phyloP scores from a whole-genome alignment of 2,329 filamentous ascomycete species.

The Claviceps maximensis region DNA sequence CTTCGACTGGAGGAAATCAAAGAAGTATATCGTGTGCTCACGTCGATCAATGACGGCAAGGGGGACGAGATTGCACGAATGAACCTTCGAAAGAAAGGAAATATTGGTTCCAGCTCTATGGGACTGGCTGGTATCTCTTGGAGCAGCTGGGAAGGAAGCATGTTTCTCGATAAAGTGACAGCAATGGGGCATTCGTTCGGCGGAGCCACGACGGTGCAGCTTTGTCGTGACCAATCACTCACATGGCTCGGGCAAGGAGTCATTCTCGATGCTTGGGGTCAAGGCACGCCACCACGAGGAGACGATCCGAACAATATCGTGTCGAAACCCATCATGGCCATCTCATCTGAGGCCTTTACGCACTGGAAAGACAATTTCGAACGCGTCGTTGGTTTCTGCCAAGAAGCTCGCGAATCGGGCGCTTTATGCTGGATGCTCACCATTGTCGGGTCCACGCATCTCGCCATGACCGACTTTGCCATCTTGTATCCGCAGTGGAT shows the following conservation, averaged over 20 bases:
- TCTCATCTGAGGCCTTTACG: constrained; percentile 58
- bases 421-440: constrained; percentile 37
- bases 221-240: constrained; percentile 40
- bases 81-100: constrained; percentile 45
- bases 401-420: constrained; percentile 37
- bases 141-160: constrained; percentile 40
- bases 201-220: constrained; percentile 48
- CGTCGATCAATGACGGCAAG: constrained; percentile 39
- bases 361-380: constrained; percentile 54
- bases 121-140: constrained; percentile 44
- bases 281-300: constrained; percentile 30
- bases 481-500: constrained; percentile 48
- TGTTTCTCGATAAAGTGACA: constrained; percentile 44
- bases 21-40: constrained; percentile 44
- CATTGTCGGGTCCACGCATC: constrained; percentile 47
- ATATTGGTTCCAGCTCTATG: constrained; percentile 42
- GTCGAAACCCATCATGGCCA: constrained; percentile 43
- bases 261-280: constrained; percentile 53
- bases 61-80: constrained; percentile 34
- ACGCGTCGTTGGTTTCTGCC: constrained; percentile 40
- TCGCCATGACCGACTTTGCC: constrained; percentile 54
- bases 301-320: constrained; percentile 31
- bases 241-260: constrained; percentile 48
- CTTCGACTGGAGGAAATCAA: constrained; percentile 51
- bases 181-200: constrained; percentile 55